phyloP scores from a whole-genome alignment of 805 yeast species.

The Lipomyces starkeyi region DNA sequence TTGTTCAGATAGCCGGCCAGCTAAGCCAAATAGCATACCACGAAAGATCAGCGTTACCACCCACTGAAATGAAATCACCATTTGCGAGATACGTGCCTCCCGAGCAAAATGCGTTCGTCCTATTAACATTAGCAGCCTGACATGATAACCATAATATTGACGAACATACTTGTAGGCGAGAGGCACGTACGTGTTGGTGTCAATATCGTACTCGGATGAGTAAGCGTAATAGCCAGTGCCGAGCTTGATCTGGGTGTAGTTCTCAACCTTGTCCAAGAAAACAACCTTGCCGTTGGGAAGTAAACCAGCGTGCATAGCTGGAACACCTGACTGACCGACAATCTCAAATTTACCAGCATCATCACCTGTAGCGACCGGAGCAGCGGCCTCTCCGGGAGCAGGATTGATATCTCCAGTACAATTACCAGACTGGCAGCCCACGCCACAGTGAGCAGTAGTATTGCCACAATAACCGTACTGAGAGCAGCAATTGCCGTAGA shows the following conservation, averaged over 20 bases:
- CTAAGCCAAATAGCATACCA: slow-evolving; percentile 3
- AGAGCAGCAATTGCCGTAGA: slow-evolving; percentile 31
- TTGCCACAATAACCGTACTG: slow-evolving; percentile 36
- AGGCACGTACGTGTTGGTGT: slow-evolving; percentile 24
- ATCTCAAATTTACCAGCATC: slow-evolving; percentile 31
- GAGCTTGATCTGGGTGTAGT: slow-evolving; percentile 31
- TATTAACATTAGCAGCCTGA: not conserved
- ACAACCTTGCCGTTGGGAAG: slow-evolving; percentile 35
- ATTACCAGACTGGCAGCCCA: slow-evolving; percentile 35
- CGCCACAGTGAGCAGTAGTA: slow-evolving; percentile 33
- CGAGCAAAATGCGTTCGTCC: slow-evolving; percentile 36
- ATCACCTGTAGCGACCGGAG: slow-evolving; percentile 26
- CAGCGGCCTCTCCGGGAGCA: slow-evolving; percentile 25
- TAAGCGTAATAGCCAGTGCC: slow-evolving; percentile 32
- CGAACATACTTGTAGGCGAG: slow-evolving; percentile 17
- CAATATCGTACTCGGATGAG: slow-evolving; percentile 31
- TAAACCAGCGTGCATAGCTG: slow-evolving; percentile 36
- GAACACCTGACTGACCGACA: slow-evolving; percentile 34
- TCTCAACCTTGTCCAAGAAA: slow-evolving; percentile 35
- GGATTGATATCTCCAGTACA: slow-evolving; percentile 10
- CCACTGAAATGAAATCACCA: slow-evolving; percentile 31
- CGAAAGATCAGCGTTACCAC: slow-evolving; percentile 27
- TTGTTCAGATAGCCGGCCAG: not conserved
- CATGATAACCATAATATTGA: not conserved
- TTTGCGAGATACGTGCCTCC: slow-evolving; percentile 33